These are phyloP conservation scores for Monosporascus ibericus DNA, from an alignment of 2,329 filamentous ascomycete species.

Conservation along the genomic window DNA sequence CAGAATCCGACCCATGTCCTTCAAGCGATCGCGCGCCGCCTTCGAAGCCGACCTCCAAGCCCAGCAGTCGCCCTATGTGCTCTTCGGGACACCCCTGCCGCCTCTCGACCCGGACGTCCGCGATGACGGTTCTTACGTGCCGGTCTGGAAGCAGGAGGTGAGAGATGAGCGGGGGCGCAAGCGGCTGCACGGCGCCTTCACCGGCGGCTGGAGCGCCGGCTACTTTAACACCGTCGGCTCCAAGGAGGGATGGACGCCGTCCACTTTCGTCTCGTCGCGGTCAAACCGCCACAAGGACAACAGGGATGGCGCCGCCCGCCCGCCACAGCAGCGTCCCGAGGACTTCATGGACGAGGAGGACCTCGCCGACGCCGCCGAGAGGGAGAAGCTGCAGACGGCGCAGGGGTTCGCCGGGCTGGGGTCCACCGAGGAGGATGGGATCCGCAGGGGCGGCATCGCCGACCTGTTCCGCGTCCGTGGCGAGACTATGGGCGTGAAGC, in stretches of 20 bases:
- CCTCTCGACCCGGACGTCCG: conserved; percentile 67
- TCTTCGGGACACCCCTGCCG: conserved; percentile 81
- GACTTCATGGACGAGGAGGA: conserved; percentile 99
- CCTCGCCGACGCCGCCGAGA: conserved; percentile 76
- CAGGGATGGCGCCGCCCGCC: conserved; percentile 1
- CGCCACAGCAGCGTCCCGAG: conserved; percentile 58
- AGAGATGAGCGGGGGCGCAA: conserved; percentile 87
- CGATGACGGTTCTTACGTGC: conserved; percentile 88
- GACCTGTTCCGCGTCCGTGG: conserved; percentile 67
- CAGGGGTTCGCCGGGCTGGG: conserved; percentile 73
- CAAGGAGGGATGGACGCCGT: conserved; percentile 95
- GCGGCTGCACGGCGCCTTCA: conserved; percentile 91
- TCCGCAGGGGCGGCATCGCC: conserved; percentile 48
- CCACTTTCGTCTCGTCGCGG: conserved; percentile 86
- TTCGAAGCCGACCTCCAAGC: conserved; percentile 70
- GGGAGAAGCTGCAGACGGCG: conserved; percentile 66
- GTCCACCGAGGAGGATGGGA: conserved; percentile 50
- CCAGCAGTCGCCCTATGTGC: conserved; percentile 65
- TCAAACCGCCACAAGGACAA: conserved; percentile 67
- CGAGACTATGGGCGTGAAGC: conserved; percentile 79
- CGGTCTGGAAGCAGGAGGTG: conserved; percentile 98
- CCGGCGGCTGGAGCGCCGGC: conserved; percentile 92
- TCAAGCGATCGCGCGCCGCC: conserved; percentile 70
- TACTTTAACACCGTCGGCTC: conserved; percentile 98
- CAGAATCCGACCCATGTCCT: conserved; percentile 50